phyloP scores from a whole-genome alignment of 2,329 filamentous ascomycete species.

The Sporothrix pallida region DNA sequence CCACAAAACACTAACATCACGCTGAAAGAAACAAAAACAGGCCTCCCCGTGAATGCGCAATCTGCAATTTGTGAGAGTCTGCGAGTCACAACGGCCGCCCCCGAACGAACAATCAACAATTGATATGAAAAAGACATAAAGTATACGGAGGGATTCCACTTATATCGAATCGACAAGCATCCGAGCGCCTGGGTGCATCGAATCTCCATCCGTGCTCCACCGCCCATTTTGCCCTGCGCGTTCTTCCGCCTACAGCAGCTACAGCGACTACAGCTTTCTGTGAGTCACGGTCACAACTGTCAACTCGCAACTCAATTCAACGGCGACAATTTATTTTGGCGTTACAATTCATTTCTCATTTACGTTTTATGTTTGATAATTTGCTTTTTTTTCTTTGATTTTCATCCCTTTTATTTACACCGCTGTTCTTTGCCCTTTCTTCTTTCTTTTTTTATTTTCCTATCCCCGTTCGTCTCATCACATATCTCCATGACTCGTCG shows the following conservation, averaged over 20 bases:
- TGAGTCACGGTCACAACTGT: conserved; percentile 21
- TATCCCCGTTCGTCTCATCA: not conserved
- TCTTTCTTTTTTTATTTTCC: not conserved
- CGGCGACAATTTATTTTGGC: not conserved
- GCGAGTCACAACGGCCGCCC: not conserved
- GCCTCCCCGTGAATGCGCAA: not conserved
- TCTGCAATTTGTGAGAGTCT: not conserved
- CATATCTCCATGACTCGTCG: conserved; percentile 20
- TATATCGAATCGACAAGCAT: conserved; percentile 7
- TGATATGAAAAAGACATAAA: conserved; percentile 1
- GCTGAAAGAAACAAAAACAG: not conserved
- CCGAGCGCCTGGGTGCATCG: conserved; percentile 22
- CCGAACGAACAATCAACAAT: not conserved
- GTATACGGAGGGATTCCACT: not conserved
- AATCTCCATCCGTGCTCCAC: conserved; percentile 23
- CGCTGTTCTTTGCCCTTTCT: conserved; percentile 7
- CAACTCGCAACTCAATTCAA: not conserved
- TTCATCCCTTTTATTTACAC: not conserved
- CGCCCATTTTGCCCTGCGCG: not conserved
- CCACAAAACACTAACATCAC: not conserved
- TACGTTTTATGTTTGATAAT: not conserved
- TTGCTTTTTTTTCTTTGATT: not conserved
- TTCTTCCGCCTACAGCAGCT: not conserved
- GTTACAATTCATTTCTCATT: not conserved
- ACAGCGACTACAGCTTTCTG: not conserved